Percentiles rank a stretch among this genome's conserved stretches.
Evolutionary conservation across 2,329 filamentous ascomycete genomes (phyloP).

Genomic region (Nectriaceae sp.): DNA sequence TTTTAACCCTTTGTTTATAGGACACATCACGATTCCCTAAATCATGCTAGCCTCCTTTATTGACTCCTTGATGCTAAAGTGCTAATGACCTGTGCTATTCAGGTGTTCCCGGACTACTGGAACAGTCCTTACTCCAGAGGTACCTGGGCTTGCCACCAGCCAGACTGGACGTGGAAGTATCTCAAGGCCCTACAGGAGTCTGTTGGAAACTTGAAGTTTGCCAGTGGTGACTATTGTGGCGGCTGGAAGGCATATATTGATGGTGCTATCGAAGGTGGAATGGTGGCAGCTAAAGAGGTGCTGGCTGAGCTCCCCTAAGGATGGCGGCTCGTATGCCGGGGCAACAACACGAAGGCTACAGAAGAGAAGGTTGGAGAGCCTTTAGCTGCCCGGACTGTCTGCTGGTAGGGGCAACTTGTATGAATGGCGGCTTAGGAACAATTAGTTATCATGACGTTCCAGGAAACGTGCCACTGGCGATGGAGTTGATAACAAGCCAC

Average conservation of each 20-base stretch:
- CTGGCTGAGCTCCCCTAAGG: too few species aligned
- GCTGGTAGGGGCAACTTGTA: too few species aligned
- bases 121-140: not conserved
- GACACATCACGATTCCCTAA: not conserved
- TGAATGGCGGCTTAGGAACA: too few species aligned
- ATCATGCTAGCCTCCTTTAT: not conserved
- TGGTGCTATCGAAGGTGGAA: not conserved
- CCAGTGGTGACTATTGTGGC: not conserved
- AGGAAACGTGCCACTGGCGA: too few species aligned
- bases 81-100: not conserved
- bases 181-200: not conserved
- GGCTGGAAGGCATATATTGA: not conserved
- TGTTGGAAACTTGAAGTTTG: not conserved
- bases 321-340: too few species aligned
- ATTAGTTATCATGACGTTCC: too few species aligned
- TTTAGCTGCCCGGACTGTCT: too few species aligned
- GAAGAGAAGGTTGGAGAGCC: too few species aligned
- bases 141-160: not conserved
- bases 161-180: not conserved
- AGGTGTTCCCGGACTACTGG: not conserved
- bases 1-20: too few species aligned
- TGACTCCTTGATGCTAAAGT: not conserved
- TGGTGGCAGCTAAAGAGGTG: not conserved
- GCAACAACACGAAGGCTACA: too few species aligned
- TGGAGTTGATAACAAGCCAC: too few species aligned